These are phyloP conservation scores for Helenozyma baotianmanensis DNA, from an alignment of 805 yeast species.

Conservation along the genomic window DNA sequence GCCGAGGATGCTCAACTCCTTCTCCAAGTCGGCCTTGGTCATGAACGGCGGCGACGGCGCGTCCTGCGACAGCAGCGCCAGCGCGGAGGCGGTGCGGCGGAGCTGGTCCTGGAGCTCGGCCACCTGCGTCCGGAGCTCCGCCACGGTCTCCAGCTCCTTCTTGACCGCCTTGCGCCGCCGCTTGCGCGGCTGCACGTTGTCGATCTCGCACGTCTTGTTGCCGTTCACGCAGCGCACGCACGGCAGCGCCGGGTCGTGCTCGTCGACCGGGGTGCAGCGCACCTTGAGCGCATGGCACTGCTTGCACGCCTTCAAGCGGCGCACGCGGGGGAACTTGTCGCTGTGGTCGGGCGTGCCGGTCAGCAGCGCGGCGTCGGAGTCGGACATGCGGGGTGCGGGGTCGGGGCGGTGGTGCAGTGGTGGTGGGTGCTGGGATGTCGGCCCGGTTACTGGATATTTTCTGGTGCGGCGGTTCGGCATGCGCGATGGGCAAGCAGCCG, in stretches of 20 bases:
- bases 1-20: slow-evolving; percentile 35
- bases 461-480: too few relatives aligned
- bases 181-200: slow-evolving; percentile 55
- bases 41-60: slow-evolving; percentile 18
- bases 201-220: slow-evolving; percentile 62
- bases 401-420: neutral
- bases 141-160: slow-evolving; percentile 15
- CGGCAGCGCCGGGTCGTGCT: slow-evolving; percentile 53
- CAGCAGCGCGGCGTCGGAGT: neutral
- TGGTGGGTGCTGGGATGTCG: neutral
- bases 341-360: neutral
- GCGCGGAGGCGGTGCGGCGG: slow-evolving; percentile 4
- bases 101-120: slow-evolving; percentile 16
- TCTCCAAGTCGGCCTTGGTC: slow-evolving; percentile 35
- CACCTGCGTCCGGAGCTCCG: slow-evolving; percentile 19
- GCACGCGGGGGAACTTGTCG: slow-evolving; percentile 9
- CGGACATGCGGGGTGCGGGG: neutral
- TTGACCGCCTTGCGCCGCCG: slow-evolving; percentile 28
- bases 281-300: slow-evolving; percentile 83
- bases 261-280: slow-evolving; percentile 71
- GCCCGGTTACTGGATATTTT: too few relatives aligned
- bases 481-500: too few relatives aligned
- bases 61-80: slow-evolving; percentile 3
- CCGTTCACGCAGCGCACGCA: slow-evolving; percentile 72
- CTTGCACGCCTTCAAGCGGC: slow-evolving; percentile 58